phyloP scores from a whole-genome alignment of 345 rosid species.

The Lumnitzera racemosa region DNA sequence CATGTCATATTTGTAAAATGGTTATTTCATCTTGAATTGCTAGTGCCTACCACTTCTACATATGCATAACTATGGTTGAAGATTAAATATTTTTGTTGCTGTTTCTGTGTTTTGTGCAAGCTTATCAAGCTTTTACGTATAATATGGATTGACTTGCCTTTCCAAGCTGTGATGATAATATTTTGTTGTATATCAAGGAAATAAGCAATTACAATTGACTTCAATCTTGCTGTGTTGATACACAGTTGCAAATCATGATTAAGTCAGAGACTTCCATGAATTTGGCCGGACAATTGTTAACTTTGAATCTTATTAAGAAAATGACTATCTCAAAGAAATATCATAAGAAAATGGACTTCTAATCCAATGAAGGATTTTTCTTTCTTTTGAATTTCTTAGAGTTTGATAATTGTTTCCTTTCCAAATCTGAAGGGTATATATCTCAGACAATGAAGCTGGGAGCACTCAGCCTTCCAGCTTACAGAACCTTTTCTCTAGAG shows the following conservation, averaged over 20 bases:
- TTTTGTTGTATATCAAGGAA: background rate
- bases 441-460: constrained; percentile 90
- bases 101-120: too few relatives aligned
- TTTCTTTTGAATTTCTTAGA: background rate
- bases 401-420: constrained; percentile 5
- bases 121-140: too few relatives aligned
- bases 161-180: background rate
- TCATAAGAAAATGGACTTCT: background rate
- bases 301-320: too few relatives aligned
- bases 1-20: too few relatives aligned
- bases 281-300: too few relatives aligned
- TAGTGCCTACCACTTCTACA: too few relatives aligned
- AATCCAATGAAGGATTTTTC: background rate
- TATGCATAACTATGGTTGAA: too few relatives aligned
- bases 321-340: too few relatives aligned
- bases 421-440: constrained; percentile 54
- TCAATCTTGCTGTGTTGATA: background rate
- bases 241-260: background rate
- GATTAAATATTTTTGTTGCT: too few relatives aligned
- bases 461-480: constrained; percentile 79
- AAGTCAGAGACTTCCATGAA: too few relatives aligned
- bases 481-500: constrained; percentile 73
- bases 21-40: too few relatives aligned
- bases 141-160: too few relatives aligned
- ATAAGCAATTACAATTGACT: background rate